Percentiles rank a stretch among this genome's conserved stretches.
These are phyloP conservation scores for Pseudocercospora musae DNA, from an alignment of 2,329 filamentous ascomycete species.

Conservation along the genomic window DNA sequence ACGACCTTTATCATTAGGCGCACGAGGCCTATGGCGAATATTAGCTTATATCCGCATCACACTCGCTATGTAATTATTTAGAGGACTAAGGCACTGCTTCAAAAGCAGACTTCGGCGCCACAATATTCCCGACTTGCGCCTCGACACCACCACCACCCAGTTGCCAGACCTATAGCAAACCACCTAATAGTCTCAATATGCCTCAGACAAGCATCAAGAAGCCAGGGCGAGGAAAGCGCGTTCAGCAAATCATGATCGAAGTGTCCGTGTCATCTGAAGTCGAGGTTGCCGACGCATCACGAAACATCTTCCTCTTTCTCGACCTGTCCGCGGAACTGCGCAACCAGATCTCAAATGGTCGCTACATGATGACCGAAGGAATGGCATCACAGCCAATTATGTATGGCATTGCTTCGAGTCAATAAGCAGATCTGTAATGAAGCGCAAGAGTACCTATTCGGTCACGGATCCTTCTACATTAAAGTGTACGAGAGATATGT, in stretches of 20 bases:
- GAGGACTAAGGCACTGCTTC: neutral
- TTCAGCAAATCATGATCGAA: too few relatives aligned
- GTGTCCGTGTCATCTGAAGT: too few relatives aligned
- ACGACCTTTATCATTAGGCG: neutral
- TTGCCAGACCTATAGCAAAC: too few relatives aligned
- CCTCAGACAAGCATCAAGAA: too few relatives aligned
- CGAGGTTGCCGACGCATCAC: too few relatives aligned
- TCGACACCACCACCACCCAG: too few relatives aligned
- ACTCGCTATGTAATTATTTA: neutral
- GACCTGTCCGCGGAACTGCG: neutral
- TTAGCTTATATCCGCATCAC: neutral
- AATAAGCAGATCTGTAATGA: neutral
- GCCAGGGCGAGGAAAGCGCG: too few relatives aligned
- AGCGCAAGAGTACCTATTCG: neutral
- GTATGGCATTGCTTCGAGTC: neutral
- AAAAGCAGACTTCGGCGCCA: neutral
- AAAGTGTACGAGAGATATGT: too few relatives aligned
- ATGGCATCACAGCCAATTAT: neutral
- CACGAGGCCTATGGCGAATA: neutral
- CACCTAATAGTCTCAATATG: too few relatives aligned
- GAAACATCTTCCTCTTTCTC: constrained; percentile 40
- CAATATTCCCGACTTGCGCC: too few relatives aligned
- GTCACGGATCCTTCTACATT: neutral
- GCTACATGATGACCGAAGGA: neutral
- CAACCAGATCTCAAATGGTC: neutral